Evolutionary conservation across 768 basidiomycete species (phyloP).

Genomic region (Suillus variegatus): DNA sequence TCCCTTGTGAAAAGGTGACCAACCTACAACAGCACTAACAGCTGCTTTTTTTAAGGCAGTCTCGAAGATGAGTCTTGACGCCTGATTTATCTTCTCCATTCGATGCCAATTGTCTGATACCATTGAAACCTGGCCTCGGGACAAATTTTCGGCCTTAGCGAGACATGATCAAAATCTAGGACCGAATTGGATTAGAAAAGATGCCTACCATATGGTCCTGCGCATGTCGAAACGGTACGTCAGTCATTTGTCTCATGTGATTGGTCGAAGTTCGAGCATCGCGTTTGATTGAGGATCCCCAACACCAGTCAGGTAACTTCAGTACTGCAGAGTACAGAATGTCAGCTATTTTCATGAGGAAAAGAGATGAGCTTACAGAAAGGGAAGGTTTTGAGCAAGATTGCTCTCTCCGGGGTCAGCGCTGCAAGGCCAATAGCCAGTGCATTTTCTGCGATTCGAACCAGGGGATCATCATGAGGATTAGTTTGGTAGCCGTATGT

Average conservation of each 20-base stretch:
- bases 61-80: slow-evolving; percentile 4
- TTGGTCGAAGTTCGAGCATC: slow-evolving; percentile 1
- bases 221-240: slow-evolving; percentile 8
- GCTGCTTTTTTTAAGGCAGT: slow-evolving; percentile 14
- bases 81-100: slow-evolving; percentile 14
- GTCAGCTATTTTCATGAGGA: neutral
- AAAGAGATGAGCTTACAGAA: slow-evolving; percentile 9
- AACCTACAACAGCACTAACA: slow-evolving; percentile 14
- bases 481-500: slow-evolving; percentile 1
- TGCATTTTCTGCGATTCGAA: neutral
- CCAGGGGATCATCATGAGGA: neutral
- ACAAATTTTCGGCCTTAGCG: neutral
- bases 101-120: slow-evolving; percentile 14
- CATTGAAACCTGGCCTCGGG: slow-evolving; percentile 6
- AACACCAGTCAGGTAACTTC: slow-evolving; percentile 14
- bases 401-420: slow-evolving; percentile 3
- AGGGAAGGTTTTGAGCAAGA: neutral
- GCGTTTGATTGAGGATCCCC: slow-evolving; percentile 10
- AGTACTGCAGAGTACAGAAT: slow-evolving; percentile 3
- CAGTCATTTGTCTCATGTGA: neutral
- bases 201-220: slow-evolving; percentile 12
- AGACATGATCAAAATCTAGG: neutral
- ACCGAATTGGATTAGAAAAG: too few relatives aligned
- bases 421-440: neutral
- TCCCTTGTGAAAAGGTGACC: neutral